These are phyloP conservation scores for Phaffia australis DNA, from an alignment of 768 basidiomycete genomes.

Conservation along the genomic window DNA sequence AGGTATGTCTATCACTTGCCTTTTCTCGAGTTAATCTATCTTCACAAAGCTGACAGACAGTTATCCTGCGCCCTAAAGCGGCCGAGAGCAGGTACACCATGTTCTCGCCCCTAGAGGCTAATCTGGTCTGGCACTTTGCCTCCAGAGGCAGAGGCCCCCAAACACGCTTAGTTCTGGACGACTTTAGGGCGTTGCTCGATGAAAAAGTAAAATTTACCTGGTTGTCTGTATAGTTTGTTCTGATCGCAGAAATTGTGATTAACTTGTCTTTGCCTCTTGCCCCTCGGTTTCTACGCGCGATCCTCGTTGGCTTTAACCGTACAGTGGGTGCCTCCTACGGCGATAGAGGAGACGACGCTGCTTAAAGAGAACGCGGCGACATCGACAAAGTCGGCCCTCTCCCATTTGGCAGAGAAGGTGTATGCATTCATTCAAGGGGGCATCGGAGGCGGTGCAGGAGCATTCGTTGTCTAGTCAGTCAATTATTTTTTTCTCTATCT, in stretches of 20 bases:
- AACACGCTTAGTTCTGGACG: conserved; percentile 61
- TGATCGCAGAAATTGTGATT: neutral
- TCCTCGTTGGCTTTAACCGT: neutral
- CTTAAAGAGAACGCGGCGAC: conserved; percentile 28
- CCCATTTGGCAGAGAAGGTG: conserved; percentile 51
- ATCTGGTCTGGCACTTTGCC: conserved; percentile 96
- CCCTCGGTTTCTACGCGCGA: neutral
- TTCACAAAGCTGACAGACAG: neutral
- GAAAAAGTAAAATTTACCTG: conserved; percentile 43
- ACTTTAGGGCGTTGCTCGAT: conserved; percentile 87
- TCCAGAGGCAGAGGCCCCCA: conserved; percentile 60
- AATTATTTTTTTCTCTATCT: neutral
- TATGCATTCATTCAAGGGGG: conserved; percentile 84
- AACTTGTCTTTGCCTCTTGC: no score
- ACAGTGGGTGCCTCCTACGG: conserved; percentile 29
- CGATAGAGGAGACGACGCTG: conserved; percentile 28
- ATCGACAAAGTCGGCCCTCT: conserved; percentile 28
- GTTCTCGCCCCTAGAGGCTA: conserved; percentile 30
- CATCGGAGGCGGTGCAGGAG: conserved; percentile 84
- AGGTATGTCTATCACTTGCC: conserved; percentile 4
- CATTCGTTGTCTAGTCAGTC: conserved; percentile 23
- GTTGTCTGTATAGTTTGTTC: neutral
- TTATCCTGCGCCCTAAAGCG: neutral
- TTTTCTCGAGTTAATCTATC: neutral
- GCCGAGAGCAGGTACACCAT: conserved; percentile 11